Evolutionary conservation across 768 basidiomycete species (phyloP).

Genomic region (Mycena leptocephala): DNA sequence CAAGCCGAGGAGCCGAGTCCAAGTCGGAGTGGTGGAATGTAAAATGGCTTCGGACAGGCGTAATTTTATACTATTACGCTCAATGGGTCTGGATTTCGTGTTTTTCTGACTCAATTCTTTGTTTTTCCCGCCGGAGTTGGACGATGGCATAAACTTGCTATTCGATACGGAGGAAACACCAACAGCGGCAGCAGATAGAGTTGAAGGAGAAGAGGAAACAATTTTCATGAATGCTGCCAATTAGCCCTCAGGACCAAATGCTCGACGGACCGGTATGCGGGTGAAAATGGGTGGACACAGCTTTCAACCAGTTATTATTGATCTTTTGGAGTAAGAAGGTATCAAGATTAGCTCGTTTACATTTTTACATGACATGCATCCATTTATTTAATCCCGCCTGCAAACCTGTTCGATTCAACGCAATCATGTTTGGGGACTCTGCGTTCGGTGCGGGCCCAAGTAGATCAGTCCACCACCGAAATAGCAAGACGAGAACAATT

Average conservation of each 20-base stretch:
- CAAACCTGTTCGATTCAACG: not conserved
- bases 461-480: no score
- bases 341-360: not conserved
- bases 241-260: conserved; percentile 50
- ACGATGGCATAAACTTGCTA: not conserved
- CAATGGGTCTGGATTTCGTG: no score
- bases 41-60: no score
- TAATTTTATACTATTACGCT: no score
- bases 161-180: not conserved
- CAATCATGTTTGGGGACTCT: no score
- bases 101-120: no score
- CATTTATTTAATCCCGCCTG: no score
- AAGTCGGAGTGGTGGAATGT: no score
- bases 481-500: no score
- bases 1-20: no score
- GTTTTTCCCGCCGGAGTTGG: no score
- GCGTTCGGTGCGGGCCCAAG: no score
- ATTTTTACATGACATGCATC: not conserved
- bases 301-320: conserved; percentile 54
- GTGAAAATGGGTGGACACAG: conserved; percentile 55
- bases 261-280: conserved; percentile 39
- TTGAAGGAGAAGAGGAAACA: conserved; percentile 40
- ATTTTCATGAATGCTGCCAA: conserved; percentile 66
- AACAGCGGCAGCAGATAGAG: not conserved
- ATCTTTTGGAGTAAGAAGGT: not conserved